Evolutionary conservation across 768 basidiomycete genomes (phyloP), one percentile per base, ranked within the genome.

Genomic region (Suillus americanus): DNA sequence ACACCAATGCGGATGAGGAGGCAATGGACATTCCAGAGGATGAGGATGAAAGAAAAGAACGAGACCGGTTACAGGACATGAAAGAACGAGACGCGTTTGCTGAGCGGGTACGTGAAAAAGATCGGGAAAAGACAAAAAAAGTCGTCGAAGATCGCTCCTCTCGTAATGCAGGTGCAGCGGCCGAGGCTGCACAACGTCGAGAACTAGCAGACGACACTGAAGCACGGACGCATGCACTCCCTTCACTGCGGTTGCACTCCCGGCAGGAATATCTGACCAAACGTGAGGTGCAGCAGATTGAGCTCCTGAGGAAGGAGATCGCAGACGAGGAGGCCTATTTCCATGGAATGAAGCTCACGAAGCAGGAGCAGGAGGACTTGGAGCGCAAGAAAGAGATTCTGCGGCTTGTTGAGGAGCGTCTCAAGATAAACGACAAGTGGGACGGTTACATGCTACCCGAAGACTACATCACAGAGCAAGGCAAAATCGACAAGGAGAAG

Each of bases 391-490:
- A 96, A 78, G 94, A 97, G 70, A 82, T 99, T 9, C 80, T 99
- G 6, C 85, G 86, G 62, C 85, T 99, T 53, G 97, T 97, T 62
- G 97, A 99, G 77, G 96, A 96, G 74, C 87, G 97, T 35, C 82
- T 97, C 67, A 90, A 89, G 72, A 97, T 99, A 63, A 92, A 94
- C 75, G 97, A 99, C 80, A 94, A 92, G 67, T 94, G 84, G 79
- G 97, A 99, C 66, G 97, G 97, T 9, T 99, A 99, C 74, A 89
- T 91, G 78, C 85, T 99, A 50, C 97, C 97, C 0, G 97, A 99
- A 69, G 97, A 99, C 76, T 99, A 99, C 74, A 85, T 99, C 70
- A 99, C 97, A 0, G 97, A 97, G 71, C 95, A 98, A 75, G 97
- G 97, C 35, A 97, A 96, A 79, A 95, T 99, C 65, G 96, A 99